These are phyloP conservation scores for Bidens hawaiensis DNA, from an alignment of 140 eudicot genomes.

Conservation along the genomic window DNA sequence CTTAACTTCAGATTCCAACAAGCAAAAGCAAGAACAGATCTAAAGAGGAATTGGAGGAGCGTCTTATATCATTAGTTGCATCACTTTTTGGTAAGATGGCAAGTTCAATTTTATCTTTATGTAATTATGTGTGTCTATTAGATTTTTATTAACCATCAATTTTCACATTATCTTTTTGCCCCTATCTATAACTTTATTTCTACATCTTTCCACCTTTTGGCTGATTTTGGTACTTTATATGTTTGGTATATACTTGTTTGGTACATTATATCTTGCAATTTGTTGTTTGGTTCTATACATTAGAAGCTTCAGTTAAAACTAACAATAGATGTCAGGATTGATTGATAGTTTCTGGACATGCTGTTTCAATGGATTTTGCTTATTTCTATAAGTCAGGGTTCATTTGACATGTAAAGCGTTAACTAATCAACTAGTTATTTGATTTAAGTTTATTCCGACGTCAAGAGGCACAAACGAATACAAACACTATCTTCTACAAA, in stretches of 20 bases:
- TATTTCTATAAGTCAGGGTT: neutral
- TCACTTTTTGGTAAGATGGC: conserved; percentile 91
- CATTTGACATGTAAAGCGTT: neutral
- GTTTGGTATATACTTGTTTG: neutral
- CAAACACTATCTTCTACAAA: no score
- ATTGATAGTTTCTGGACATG: neutral
- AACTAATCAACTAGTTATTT: no score
- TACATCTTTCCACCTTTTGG: neutral
- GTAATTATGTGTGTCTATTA: neutral
- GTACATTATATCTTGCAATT: neutral
- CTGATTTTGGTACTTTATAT: no score
- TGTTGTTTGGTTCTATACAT: neutral
- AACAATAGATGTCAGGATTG: neutral
- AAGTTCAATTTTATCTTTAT: conserved; percentile 26
- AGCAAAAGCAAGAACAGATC: conserved; percentile 77
- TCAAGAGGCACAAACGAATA: no score
- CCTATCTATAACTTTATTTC: neutral
- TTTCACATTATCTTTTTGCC: neutral
- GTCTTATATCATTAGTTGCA: conserved; percentile 81
- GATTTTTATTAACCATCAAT: neutral
- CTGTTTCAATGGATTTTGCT: neutral
- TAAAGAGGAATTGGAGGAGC: conserved; percentile 92
- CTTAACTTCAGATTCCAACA: conserved; percentile 58
- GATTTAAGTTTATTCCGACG: no score
- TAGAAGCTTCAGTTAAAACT: neutral